Percentiles rank a stretch among this genome's conserved stretches.
These are phyloP conservation scores for Elongisporangium prolatum DNA, from an alignment of 352 stramenopile genomes.

Conservation along the genomic window DNA sequence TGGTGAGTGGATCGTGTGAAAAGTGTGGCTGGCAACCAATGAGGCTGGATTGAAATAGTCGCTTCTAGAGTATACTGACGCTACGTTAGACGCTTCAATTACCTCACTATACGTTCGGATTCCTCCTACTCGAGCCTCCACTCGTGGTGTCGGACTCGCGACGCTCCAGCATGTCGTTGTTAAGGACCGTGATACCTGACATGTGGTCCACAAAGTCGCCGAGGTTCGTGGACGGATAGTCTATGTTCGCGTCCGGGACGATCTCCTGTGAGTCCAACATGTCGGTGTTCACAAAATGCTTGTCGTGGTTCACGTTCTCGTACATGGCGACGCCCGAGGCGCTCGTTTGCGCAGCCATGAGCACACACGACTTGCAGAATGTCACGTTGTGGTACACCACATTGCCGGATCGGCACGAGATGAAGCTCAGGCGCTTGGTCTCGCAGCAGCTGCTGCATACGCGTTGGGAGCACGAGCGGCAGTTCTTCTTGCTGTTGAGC, in stretches of 20 bases:
- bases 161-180: not conserved
- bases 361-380: constrained; percentile 26
- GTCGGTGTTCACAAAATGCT: not conserved
- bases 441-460: constrained; percentile 23
- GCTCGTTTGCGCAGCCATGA: not conserved
- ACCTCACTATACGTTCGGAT: not conserved
- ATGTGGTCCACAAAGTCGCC: not conserved
- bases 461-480: constrained; percentile 19
- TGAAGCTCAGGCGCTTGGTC: constrained; percentile 20
- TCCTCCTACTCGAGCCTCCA: not conserved
- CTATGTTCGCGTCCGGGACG: not conserved
- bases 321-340: not conserved
- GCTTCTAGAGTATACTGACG: not conserved
- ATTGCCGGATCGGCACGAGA: constrained; percentile 13
- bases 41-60: no score
- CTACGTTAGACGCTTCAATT: not conserved
- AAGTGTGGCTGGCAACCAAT: no score
- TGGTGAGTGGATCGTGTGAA: no score
- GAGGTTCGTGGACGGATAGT: not conserved
- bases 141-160: not conserved
- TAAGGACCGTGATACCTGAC: not conserved
- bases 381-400: constrained; percentile 15
- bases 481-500: constrained; percentile 9
- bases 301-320: not conserved
- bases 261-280: not conserved